Base-by-base conservation (phyloP, 2,329 filamentous ascomycete genomes). In the Dactylella cylindrospora region DNA sequence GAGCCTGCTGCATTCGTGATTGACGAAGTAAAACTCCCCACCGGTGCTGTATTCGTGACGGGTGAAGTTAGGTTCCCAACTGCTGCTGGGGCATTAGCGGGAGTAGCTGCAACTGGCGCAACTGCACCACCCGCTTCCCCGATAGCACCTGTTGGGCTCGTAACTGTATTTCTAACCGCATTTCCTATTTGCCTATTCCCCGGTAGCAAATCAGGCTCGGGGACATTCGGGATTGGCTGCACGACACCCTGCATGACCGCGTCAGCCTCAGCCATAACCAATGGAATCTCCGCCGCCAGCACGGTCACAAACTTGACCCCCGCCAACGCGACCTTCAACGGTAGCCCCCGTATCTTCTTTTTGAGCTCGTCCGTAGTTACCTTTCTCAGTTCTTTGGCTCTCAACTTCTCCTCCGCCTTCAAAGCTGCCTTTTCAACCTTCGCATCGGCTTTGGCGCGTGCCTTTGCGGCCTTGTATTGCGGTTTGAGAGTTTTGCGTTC, bases 231-330 rank as follows among this genome's bases (percentile, higher is more conserved):
- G 28, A 53, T 35, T 19, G 55, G 55, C 29, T 43, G 43, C 33
- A 49, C 32, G 12, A 29, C 20, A 19, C 38, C 52, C 52, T 54
- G 47, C 29, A 44, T 44, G 19, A 35, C 25, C 36, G 20, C 49
- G 17, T 31, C 35, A n/a, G 23, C 25, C 29, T 47, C 55, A 52
- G 41, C 44, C 20, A 22, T 31, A 35, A 40, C 9, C 39, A 47
- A 41, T 13, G 55, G 55, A 20, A 53, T 61, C 28, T 60, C 54
- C 10, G 41, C 31, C 3, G 40, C 54, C 5, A 61, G 41, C 15
- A 40, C 52, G 12, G 39, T 61, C 38, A 61, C 33, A 26, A 61
- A 61, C 20, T 52, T 52, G 29, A 61, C 47, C 10, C 19, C 22
- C 7, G 29, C 40, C 8, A 61, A 40, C 22, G 38, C 40, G 1